Evolutionary conservation across 2,329 filamentous ascomycete species (phyloP).

Genomic region (Lasiodiplodia sp.): DNA sequence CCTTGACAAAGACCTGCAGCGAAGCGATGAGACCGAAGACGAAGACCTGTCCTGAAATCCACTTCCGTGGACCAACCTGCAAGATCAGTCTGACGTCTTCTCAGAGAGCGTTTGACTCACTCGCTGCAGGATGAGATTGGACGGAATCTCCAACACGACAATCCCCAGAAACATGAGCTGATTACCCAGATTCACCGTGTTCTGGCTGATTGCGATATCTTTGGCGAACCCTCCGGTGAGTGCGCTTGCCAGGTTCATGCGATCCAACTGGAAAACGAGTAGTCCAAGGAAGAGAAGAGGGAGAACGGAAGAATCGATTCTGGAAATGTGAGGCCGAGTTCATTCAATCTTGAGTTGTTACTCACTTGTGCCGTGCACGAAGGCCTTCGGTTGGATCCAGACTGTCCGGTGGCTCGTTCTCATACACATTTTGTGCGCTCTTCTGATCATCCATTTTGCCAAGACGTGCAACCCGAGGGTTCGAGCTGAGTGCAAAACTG

Average conservation of each 20-base stretch:
- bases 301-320: slow-evolving; percentile 57
- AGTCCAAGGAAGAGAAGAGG: slow-evolving; percentile 59
- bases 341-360: neutral
- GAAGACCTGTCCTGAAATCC: slow-evolving; percentile 59
- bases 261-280: slow-evolving; percentile 61
- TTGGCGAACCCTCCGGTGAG: slow-evolving; percentile 58
- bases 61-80: slow-evolving; percentile 47
- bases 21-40: slow-evolving; percentile 58
- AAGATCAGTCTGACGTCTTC: neutral
- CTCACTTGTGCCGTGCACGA: slow-evolving; percentile 11
- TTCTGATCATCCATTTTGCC: neutral
- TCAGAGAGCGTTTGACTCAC: slow-evolving; percentile 25
- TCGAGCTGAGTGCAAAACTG: neutral
- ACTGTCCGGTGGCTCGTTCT: neutral
- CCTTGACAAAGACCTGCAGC: slow-evolving; percentile 47
- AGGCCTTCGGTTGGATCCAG: neutral
- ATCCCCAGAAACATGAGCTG: slow-evolving; percentile 62
- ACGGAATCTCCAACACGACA: slow-evolving; percentile 60
- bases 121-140: slow-evolving; percentile 55
- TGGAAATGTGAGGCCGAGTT: slow-evolving; percentile 35
- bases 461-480: neutral
- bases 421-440: neutral
- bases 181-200: slow-evolving; percentile 61
- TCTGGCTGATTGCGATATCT: slow-evolving; percentile 53
- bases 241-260: slow-evolving; percentile 61